Percentiles rank a stretch among this genome's conserved stretches.
Evolutionary conservation across 805 yeast species (phyloP).

Genomic region (Clavispora vitiphila): DNA sequence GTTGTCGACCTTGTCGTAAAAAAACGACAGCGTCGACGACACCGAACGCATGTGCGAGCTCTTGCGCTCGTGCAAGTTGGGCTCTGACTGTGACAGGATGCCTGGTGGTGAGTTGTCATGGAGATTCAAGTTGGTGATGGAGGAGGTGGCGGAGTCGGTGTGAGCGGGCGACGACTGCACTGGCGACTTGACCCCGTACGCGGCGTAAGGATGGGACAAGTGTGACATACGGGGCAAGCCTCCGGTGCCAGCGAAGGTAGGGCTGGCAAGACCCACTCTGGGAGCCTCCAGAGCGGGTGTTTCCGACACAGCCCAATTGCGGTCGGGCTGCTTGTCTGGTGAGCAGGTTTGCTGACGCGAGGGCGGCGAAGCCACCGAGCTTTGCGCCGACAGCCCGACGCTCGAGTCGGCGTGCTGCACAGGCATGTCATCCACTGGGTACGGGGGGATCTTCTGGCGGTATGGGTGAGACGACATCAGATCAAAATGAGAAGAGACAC

Average conservation of each 20-base stretch:
- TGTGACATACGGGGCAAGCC: neutral
- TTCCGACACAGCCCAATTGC: neutral
- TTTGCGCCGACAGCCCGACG: neutral
- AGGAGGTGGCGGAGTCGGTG: constrained; percentile 18
- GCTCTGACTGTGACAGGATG: constrained; percentile 4
- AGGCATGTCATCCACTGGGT: constrained; percentile 11
- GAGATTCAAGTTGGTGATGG: constrained; percentile 31
- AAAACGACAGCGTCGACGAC: constrained; percentile 35
- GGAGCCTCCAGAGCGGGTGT: neutral
- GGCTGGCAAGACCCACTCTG: constrained; percentile 4
- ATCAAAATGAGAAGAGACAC: neutral
- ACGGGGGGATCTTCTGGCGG: constrained; percentile 16
- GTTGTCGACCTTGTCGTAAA: constrained; percentile 28
- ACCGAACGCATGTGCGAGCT: constrained; percentile 30
- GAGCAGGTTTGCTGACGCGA: neutral
- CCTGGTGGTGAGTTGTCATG: constrained; percentile 2
- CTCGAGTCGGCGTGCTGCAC: neutral
- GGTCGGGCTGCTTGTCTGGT: neutral
- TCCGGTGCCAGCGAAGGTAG: constrained; percentile 5
- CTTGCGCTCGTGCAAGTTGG: constrained; percentile 2
- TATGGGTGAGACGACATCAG: constrained; percentile 15
- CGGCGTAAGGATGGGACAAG: neutral
- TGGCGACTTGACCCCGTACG: neutral
- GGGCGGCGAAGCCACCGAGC: neutral
- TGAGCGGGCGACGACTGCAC: neutral